phyloP scores from a whole-genome alignment of 257 asterid species.

The Primulina huaijiensis region DNA sequence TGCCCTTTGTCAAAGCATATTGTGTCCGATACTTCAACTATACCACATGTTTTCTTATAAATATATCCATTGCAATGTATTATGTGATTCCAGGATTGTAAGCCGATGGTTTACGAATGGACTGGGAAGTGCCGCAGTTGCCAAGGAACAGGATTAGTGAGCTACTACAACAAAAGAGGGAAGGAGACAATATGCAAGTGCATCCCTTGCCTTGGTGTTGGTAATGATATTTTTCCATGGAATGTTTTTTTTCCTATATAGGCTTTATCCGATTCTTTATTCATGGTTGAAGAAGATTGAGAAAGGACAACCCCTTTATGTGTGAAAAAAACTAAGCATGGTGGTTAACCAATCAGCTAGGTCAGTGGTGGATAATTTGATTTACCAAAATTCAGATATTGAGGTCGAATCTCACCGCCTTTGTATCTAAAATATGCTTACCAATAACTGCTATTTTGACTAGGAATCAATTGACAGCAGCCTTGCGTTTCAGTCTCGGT shows the following conservation, averaged over 20 bases:
- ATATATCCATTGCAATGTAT: not conserved
- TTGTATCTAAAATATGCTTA: not conserved
- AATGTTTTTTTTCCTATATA: not conserved
- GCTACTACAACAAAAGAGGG: slow-evolving; percentile 81
- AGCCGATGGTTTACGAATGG: slow-evolving; percentile 88
- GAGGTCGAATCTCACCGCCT: not conserved
- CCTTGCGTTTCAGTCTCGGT: not conserved
- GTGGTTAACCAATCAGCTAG: not conserved
- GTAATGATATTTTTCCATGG: slow-evolving; percentile 34
- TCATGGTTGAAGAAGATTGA: not conserved
- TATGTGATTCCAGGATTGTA: slow-evolving; percentile 63
- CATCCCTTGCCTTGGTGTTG: slow-evolving; percentile 90
- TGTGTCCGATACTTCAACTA: not conserved
- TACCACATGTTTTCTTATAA: not conserved
- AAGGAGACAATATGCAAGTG: slow-evolving; percentile 87
- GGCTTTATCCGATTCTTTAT: not conserved
- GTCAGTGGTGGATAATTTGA: not conserved
- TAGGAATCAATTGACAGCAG: not conserved
- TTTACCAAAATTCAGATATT: not conserved
- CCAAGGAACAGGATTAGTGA: slow-evolving; percentile 85
- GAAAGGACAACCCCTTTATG: not conserved
- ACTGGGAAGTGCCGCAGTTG: slow-evolving; percentile 94
- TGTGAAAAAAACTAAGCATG: not conserved
- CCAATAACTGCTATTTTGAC: not conserved
- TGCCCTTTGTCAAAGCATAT: slow-evolving; percentile 6